Evolutionary conservation across 305 asterid genomes (phyloP), one percentile per base, ranked within the genome.

Genomic region (Fraxinus angustifolia): DNA sequence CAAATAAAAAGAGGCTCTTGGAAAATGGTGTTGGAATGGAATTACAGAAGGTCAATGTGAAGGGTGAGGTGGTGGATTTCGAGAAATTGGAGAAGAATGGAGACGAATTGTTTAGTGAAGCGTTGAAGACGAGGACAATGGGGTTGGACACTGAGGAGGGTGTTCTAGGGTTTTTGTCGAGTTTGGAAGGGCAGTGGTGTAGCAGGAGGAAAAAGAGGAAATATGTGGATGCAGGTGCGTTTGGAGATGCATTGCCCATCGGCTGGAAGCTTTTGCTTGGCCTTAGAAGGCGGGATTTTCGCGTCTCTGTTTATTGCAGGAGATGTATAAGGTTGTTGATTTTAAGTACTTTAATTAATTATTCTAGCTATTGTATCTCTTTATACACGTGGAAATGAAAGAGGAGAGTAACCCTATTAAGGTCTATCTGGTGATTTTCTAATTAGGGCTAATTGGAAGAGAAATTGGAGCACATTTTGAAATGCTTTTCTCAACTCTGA

Each of bases 131-230:
- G 82, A 91, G 92, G 89, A 90, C 94, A 5, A 79, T 65, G 56
- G 97, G 97, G 6, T 77, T 92, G 87, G 92, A 87, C 80, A 91
- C 87, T 19, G 98, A 94, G 83, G 97, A 87, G 78, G 91, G 79
- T 76, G 83, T 89, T 84, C 85, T 92, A 74, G 97, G 88, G 68
- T 87, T 92, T 78, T 83, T 95, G 88, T 78, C 87, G 85, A 87
- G 86, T 48, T 84, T 95, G 90, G 95, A 95, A 77, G 97, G 99
- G 31, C 90, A 90, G 79, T 95, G 99, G 99, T 87, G 97, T 84
- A 95, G 99, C 86, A 91, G 91, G 88, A 92, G 99, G 91, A 90
- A 85, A 93, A 92, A 83, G 91, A 95, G 98, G 93, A 95, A 91
- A 87, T 92, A 87, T 83, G 97, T 94, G 21, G 95, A 95, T 78